These are phyloP conservation scores for Diversispora epigaea DNA, from an alignment of 192 early-diverging fungal species.

Conservation along the genomic window DNA sequence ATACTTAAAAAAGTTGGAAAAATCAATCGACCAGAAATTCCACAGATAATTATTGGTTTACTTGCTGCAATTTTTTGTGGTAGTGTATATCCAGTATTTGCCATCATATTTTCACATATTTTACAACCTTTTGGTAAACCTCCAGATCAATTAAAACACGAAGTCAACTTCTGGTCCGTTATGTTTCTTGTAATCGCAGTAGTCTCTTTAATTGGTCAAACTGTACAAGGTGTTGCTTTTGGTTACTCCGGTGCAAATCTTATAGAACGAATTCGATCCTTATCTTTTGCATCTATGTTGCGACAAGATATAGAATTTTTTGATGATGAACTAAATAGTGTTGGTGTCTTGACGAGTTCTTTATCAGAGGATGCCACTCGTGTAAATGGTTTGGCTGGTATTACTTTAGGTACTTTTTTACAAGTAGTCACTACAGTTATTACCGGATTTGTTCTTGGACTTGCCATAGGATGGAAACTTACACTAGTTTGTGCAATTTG, in stretches of 20 bases:
- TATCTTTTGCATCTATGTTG: constrained; percentile 64
- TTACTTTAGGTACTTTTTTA: constrained; percentile 31
- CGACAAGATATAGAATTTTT: constrained; percentile 74
- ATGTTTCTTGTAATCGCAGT: constrained; percentile 42
- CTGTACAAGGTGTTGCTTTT: constrained; percentile 27
- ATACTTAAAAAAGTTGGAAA: constrained; percentile 5
- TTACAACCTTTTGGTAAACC: constrained; percentile 27
- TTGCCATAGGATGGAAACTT: constrained; percentile 58
- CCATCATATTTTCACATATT: constrained; percentile 61
- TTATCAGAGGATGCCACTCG: constrained; percentile 68
- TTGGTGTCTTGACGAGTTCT: constrained; percentile 68
- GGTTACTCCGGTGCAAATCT: constrained; percentile 58
- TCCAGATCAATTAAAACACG: constrained; percentile 15
- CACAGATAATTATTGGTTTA: constrained; percentile 3
- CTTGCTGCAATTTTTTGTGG: constrained; percentile 9
- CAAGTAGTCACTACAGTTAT: constrained; percentile 34
- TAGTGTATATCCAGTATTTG: constrained; percentile 68
- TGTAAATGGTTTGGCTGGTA: constrained; percentile 38
- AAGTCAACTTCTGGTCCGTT: constrained; percentile 48
- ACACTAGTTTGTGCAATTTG: constrained; percentile 59
- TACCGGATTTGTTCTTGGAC: constrained; percentile 43
- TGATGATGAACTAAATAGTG: constrained; percentile 66
- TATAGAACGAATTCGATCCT: constrained; percentile 59
- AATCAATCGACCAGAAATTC: constrained; percentile 22
- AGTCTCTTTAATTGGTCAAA: constrained; percentile 7